phyloP scores from a whole-genome alignment of 164 flowering plant species.

The Liriodendron chinense region DNA sequence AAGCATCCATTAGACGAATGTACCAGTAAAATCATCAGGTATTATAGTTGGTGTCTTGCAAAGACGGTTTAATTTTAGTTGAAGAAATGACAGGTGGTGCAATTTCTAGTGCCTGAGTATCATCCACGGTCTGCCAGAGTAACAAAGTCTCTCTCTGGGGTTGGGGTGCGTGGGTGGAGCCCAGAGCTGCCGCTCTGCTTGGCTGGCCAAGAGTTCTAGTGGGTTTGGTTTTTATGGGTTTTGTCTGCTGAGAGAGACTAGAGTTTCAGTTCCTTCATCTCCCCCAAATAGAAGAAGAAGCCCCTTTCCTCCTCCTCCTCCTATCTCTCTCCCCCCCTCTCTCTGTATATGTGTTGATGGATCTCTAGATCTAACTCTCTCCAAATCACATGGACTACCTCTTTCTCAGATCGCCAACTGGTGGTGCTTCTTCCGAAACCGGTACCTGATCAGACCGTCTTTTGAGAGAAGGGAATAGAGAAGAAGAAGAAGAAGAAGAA shows the following conservation, averaged over 20 bases:
- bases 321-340: too few relatives aligned
- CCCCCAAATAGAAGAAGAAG: background rate
- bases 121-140: too few relatives aligned
- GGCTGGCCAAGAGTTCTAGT: conserved; percentile 22
- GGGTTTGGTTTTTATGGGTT: conserved; percentile 19
- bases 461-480: background rate
- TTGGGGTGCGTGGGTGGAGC: conserved; percentile 9
- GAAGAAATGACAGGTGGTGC: too few relatives aligned
- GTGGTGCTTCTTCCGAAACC: conserved; percentile 7
- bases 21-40: too few relatives aligned
- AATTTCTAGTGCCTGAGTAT: too few relatives aligned
- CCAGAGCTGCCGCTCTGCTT: conserved; percentile 23
- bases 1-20: too few relatives aligned
- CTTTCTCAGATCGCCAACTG: conserved; percentile 19
- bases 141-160: too few relatives aligned
- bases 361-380: conserved; percentile 34
- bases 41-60: too few relatives aligned
- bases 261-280: conserved; percentile 6
- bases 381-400: conserved; percentile 19
- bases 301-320: too few relatives aligned
- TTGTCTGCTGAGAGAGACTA: conserved; percentile 19
- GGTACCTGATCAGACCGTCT: conserved; percentile 1
- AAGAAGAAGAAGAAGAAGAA: background rate
- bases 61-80: too few relatives aligned
- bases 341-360: conserved; percentile 16